Conservation (phyloP, 805 yeast genomes). For the Kazachstania taianensis region DNA sequence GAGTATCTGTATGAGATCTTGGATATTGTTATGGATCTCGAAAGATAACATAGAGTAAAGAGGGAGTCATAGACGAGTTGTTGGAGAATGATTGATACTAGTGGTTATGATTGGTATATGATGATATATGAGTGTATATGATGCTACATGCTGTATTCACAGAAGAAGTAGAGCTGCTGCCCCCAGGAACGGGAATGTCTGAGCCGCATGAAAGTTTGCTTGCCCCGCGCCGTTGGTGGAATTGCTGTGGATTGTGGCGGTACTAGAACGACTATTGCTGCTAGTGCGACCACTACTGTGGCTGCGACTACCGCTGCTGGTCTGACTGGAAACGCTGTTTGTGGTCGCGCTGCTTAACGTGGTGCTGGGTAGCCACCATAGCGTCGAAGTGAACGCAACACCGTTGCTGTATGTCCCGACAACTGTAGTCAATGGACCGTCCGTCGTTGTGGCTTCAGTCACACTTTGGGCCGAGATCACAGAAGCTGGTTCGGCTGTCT, state of each 20-base stretch:
- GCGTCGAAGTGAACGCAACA: constrained; percentile 16
- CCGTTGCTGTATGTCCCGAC: constrained; percentile 17
- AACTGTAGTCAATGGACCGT: constrained; percentile 15
- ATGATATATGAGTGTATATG: too few species aligned
- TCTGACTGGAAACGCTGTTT: not conserved
- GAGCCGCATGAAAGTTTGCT: too few species aligned
- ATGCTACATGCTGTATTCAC: too few species aligned
- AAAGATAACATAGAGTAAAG: not conserved
- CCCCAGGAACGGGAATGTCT: too few species aligned
- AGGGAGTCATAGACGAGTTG: too few species aligned
- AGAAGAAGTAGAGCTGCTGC: too few species aligned
- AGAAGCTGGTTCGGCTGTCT: not conserved
- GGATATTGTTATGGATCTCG: not conserved
- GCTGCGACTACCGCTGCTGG: not conserved
- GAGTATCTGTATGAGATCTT: too few species aligned
- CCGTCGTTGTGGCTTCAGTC: constrained; percentile 3
- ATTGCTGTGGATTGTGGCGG: not conserved
- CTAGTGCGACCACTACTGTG: too few species aligned
- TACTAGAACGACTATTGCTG: not conserved
- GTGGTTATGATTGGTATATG: too few species aligned
- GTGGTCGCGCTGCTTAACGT: constrained; percentile 2
- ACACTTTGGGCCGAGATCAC: not conserved
- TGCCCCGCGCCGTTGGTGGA: too few species aligned
- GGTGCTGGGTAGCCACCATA: constrained; percentile 27
- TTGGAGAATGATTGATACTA: too few species aligned